phyloP scores from a whole-genome alignment of 306 rosid species.

The Carpinus fangiana region DNA sequence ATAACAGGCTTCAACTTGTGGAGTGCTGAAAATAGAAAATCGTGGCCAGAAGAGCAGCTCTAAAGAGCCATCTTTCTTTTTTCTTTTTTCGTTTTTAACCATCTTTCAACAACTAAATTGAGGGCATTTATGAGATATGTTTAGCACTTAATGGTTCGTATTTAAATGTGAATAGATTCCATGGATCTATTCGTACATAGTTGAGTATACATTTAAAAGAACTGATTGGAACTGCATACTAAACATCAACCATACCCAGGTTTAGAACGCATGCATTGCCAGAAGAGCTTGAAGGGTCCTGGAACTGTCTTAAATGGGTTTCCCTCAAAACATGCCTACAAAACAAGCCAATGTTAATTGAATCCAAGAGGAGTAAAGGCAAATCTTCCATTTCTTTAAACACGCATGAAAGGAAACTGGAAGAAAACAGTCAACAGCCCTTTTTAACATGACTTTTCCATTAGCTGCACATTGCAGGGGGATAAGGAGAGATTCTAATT shows the following conservation, averaged over 20 bases:
- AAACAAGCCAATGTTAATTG: slow-evolving; percentile 5
- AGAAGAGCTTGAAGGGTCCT: slow-evolving; percentile 97
- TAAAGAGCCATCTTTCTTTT: neutral
- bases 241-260: slow-evolving; percentile 56
- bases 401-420: neutral
- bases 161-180: neutral
- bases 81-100: no score
- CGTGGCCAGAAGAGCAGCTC: neutral
- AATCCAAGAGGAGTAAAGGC: neutral
- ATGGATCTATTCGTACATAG: neutral
- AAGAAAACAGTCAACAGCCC: neutral
- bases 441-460: neutral
- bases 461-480: neutral
- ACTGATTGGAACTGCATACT: neutral
- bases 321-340: slow-evolving; percentile 93
- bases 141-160: neutral
- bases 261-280: slow-evolving; percentile 95
- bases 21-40: neutral
- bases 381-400: neutral
- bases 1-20: neutral
- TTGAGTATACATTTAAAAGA: neutral
- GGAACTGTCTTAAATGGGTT: slow-evolving; percentile 96
- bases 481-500: neutral
- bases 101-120: neutral
- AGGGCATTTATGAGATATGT: neutral